Base-by-base conservation (phyloP, 768 basidiomycete genomes). In the Lactarius pseudohatsudake region DNA sequence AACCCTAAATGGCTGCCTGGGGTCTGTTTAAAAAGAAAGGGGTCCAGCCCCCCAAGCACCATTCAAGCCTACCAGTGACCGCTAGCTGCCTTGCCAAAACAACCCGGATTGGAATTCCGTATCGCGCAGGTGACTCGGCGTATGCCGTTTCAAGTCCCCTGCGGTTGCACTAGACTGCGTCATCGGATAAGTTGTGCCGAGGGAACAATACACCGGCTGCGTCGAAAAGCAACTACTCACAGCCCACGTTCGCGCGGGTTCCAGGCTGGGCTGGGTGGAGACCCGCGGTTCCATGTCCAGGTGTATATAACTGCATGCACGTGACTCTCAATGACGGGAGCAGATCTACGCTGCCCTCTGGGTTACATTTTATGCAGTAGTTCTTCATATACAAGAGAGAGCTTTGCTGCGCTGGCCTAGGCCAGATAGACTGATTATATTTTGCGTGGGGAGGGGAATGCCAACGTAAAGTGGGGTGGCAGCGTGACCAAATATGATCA, bases 401-500 rank as follows among this genome's bases (percentile, higher is more conserved):
- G 34, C 16, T 38, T 10, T 18, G 45, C 26, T 8, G n/a, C 6
- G 36, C 6, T 40, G 5, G 6, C 36, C 59, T 10, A 30, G 45
- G 22, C n/a, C 11, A 36, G 20, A 28, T 58, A 20, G 32, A 38
- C 40, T 3, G 18, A 20, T n/a, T 40, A 40, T 57, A 28, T 58
- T 57, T 66, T 58, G 56, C 62, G 56, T 10, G 58, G 43, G 53
- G n/a, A n/a, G 55, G 32, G 58, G 61, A 58, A 40, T 60, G 67
- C 45, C 50, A 65, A 69, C 68, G 67, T 70, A 68, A 70, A 69
- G 63, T 65, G 47, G 64, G 67, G 68, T 70, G 70, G 64, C 70
- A 70, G 66, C 66, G 63, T 64, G 61, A 68, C 69, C 71, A 72
- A 72, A 72, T 68, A 72, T 58, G 59, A 56, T 59, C 59, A 65